phyloP scores from a whole-genome alignment of 192 early-diverging fungal species.

The Rhizoclosmatium sp. region DNA sequence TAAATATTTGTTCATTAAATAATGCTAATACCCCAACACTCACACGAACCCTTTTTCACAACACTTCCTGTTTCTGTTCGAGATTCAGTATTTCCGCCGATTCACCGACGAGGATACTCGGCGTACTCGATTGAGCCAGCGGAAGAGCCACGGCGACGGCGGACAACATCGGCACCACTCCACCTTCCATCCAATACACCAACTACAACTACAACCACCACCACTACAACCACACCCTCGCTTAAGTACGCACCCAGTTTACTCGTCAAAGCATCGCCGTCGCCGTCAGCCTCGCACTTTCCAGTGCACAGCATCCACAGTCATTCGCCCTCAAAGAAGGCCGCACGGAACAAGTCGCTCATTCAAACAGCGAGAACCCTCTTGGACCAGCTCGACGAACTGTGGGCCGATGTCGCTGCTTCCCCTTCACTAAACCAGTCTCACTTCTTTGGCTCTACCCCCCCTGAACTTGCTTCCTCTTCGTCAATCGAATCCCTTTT shows the following conservation, averaged over 20 bases:
- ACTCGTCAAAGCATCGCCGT: neutral
- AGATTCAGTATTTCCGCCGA: neutral
- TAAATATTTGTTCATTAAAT: too few relatives aligned
- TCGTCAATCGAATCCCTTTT: neutral
- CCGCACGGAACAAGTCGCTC: too few relatives aligned
- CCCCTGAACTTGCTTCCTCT: too few relatives aligned
- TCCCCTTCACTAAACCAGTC: neutral
- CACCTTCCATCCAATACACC: too few relatives aligned
- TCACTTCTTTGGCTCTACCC: too few relatives aligned
- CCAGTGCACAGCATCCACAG: neutral
- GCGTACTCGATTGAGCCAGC: neutral
- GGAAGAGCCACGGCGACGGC: too few relatives aligned
- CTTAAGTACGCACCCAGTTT: neutral
- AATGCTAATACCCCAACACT: neutral
- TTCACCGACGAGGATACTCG: neutral
- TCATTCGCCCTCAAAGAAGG: neutral
- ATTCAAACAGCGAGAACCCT: slow-evolving; percentile 12
- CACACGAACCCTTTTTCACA: slow-evolving; percentile 9
- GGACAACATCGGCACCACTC: too few relatives aligned
- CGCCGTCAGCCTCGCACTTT: neutral
- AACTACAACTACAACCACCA: neutral
- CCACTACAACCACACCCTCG: neutral
- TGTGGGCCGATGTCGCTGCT: slow-evolving; percentile 33
- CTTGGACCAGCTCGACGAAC: slow-evolving; percentile 1
- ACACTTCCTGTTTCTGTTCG: neutral